Conservation (phyloP, 2,329 filamentous ascomycete genomes). For the Fusarium sp. region DNA sequence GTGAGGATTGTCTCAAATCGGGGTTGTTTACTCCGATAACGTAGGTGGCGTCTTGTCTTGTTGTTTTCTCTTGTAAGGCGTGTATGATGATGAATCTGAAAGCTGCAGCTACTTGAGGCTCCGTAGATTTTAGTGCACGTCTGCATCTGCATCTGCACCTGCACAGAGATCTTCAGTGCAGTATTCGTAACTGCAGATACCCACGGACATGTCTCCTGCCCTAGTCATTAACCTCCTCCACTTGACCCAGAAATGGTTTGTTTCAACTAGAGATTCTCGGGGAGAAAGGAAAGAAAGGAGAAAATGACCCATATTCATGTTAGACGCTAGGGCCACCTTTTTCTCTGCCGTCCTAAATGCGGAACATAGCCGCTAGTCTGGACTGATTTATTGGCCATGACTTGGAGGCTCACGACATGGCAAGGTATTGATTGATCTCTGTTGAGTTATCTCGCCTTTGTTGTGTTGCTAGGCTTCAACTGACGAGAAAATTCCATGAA, state of each 20-base stretch:
- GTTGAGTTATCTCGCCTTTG: neutral
- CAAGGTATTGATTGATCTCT: neutral
- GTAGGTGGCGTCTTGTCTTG: constrained; percentile 8
- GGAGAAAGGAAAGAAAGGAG: constrained; percentile 11
- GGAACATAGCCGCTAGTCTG: constrained; percentile 17
- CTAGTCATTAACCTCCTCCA: constrained; percentile 20
- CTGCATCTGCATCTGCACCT: constrained; percentile 4
- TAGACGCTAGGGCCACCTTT: constrained; percentile 8
- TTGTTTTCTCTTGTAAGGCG: neutral
- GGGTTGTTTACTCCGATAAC: neutral
- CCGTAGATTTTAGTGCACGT: constrained; percentile 4
- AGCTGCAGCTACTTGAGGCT: constrained; percentile 3
- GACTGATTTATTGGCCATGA: constrained; percentile 13
- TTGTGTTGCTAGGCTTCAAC: neutral
- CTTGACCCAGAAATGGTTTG: constrained; percentile 19
- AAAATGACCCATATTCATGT: constrained; percentile 5
- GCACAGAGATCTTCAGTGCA: constrained; percentile 15
- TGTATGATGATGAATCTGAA: neutral
- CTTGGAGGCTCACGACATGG: neutral
- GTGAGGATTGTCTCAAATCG: neutral
- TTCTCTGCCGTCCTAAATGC: constrained; percentile 16
- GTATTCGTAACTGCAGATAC: constrained; percentile 13
- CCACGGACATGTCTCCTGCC: neutral
- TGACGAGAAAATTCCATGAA: constrained; percentile 19
- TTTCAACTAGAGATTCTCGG: constrained; percentile 24